Evolutionary conservation across 2,329 filamentous ascomycete genomes (phyloP).

Genomic region (Zymoseptoria ardabiliae): DNA sequence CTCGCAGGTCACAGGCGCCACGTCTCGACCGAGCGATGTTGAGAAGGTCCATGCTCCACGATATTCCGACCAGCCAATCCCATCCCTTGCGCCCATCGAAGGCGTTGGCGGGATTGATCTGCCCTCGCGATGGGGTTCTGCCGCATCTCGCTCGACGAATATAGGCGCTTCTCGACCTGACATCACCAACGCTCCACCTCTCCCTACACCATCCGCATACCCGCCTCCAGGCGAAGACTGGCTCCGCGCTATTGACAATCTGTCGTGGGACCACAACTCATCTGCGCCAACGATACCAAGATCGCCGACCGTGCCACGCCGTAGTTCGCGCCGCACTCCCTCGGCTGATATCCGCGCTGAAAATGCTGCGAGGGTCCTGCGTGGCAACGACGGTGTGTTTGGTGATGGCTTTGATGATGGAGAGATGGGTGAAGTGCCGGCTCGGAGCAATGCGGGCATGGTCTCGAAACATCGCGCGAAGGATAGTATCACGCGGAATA

Average conservation of each 20-base stretch:
- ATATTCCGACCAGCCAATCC: conserved; percentile 18
- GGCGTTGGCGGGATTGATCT: conserved; percentile 23
- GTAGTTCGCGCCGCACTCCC: conserved; percentile 19
- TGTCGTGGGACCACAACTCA: conserved; percentile 21
- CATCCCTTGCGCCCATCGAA: conserved; percentile 25
- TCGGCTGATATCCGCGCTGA: conserved; percentile 2
- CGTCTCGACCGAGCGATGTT: background rate
- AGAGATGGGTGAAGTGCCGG: background rate
- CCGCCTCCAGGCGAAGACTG: conserved; percentile 15
- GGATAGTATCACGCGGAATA: conserved; percentile 26
- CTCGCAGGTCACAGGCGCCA: background rate
- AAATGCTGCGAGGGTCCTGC: background rate
- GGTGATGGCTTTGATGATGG: conserved; percentile 1
- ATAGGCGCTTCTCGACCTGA: conserved; percentile 8
- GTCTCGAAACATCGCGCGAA: conserved; percentile 23
- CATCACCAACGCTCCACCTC: background rate
- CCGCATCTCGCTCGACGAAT: background rate
- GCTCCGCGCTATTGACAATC: conserved; percentile 23
- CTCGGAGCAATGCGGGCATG: background rate
- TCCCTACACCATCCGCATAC: conserved; percentile 1
- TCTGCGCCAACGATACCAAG: background rate
- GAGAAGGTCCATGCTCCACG: background rate
- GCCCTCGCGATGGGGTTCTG: conserved; percentile 26
- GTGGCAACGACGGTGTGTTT: background rate
- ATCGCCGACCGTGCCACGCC: conserved; percentile 18